Base-by-base conservation (phyloP, 345 rosid genomes). In the Clarkia xantiana region DNA sequence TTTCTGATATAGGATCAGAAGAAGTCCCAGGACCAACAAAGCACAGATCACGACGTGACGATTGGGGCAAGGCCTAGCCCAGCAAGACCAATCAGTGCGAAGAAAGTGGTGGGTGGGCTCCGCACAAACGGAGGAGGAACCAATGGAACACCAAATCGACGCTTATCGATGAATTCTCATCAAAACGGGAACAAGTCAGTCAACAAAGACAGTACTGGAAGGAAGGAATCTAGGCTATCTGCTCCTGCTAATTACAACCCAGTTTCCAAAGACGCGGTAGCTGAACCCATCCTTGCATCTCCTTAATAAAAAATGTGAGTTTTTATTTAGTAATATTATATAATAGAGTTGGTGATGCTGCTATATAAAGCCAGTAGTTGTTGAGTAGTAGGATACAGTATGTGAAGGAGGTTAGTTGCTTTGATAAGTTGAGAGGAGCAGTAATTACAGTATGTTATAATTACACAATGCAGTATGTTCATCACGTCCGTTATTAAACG, bases 21-120 rank as follows among this genome's bases (percentile, higher is more conserved):
- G 76, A 91, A 91, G 79, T 79, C 54, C 62, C 73, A 75, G 18
- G 94, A 91, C 62, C 93, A 68, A 68, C 94, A 75, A 63, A 78
- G 51, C 71, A 61, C 86, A 34, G 96, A 91, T 46, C 93, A 79
- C 67, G 98, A 91, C 52, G 40, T 73, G 1, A 61, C 63, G n/a
- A 81, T 76, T 15, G 78, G 85, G 38, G 63, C 94, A 13, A 83
- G 65, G 58, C 80, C 94, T 6, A 91, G 96, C 62, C 98, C 98
- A 45, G 93, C 81, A 18, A 75, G 94, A 58, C 74, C 86, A 15
- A 67, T 43, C 0, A 62, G 82, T 49, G 39, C 82, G 1, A 91
- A 83, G 72, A 86, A 81, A 74, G 82, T 65, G 42, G 80, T 68
- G n/a, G 94, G 84, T 29, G 36, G 36, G 7, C 75, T 94, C 19